A percentile compares a stretch with the other conserved stretches of the same genome.
phyloP scores from a whole-genome alignment of 495 filamentous ascomycete species.

The Rostrohypoxylon terebratum region DNA sequence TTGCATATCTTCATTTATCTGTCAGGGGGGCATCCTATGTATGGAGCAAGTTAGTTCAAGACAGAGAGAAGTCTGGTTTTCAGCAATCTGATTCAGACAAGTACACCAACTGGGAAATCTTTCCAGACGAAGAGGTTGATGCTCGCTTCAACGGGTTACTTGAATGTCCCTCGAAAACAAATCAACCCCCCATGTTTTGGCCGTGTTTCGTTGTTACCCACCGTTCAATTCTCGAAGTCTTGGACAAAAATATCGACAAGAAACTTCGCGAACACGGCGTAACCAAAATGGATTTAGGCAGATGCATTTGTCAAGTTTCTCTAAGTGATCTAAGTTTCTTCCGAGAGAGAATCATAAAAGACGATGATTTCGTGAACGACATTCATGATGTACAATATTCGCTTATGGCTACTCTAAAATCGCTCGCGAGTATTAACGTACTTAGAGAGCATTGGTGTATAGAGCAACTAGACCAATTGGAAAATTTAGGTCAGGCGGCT shows the following conservation, averaged over 20 bases:
- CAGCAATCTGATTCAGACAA: background rate
- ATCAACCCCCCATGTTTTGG: too few relatives aligned
- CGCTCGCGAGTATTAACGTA: background rate
- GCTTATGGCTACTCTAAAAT: background rate
- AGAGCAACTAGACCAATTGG: constrained; percentile 2
- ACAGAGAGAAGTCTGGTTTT: background rate
- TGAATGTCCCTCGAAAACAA: background rate
- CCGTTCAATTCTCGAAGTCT: constrained; percentile 23
- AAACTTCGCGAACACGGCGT: constrained; percentile 3
- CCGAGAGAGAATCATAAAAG: background rate
- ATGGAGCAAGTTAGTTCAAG: background rate
- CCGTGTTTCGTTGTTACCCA: background rate
- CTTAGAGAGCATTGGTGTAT: background rate
- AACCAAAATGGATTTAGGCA: background rate
- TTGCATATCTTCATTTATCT: background rate
- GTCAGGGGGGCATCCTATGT: constrained; percentile 2
- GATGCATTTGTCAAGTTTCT: background rate
- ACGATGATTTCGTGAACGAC: too few relatives aligned
- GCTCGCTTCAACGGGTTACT: constrained; percentile 20
- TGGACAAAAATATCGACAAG: background rate
- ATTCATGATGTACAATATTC: too few relatives aligned
- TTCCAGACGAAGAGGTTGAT: constrained; percentile 12
- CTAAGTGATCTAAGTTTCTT: background rate
- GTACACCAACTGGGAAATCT: background rate
- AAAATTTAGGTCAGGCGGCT: background rate